Conservation (phyloP, 768 basidiomycete genomes). For the Pleurotus eryngii region DNA sequence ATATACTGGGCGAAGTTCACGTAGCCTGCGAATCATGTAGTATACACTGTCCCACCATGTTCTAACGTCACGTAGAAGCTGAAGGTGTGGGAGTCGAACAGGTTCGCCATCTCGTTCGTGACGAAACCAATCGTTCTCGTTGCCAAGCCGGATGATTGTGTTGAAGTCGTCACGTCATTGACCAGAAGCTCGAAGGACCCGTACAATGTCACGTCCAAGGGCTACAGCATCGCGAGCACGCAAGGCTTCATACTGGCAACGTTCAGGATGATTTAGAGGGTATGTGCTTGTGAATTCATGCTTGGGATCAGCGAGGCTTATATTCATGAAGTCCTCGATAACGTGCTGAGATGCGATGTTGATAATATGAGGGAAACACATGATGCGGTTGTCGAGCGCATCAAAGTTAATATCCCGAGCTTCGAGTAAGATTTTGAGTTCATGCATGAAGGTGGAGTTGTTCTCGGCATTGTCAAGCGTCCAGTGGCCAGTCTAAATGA, state of each 20-base stretch:
- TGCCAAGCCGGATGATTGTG: background rate
- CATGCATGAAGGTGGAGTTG: slow-evolving; percentile 10
- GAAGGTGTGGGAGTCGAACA: background rate
- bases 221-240: background rate
- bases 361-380: slow-evolving; percentile 19
- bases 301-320: background rate
- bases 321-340: slow-evolving; percentile 8
- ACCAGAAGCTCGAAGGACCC: slow-evolving; percentile 7
- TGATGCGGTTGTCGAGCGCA: slow-evolving; percentile 5
- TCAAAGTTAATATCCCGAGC: slow-evolving; percentile 10
- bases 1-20: slow-evolving; percentile 8
- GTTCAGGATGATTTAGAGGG: background rate
- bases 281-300: background rate
- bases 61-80: slow-evolving; percentile 13
- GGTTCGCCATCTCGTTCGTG: background rate
- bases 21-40: slow-evolving; percentile 14
- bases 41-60: slow-evolving; percentile 13
- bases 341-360: slow-evolving; percentile 14
- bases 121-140: background rate
- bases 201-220: slow-evolving; percentile 6
- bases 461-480: slow-evolving; percentile 15
- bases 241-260: background rate
- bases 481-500: slow-evolving; percentile 6
- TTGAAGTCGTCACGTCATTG: slow-evolving; percentile 6
- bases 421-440: background rate